Base-by-base conservation (phyloP, 1,284 basidiomycete genomes). In the Ceratobasidium sp. region DNA sequence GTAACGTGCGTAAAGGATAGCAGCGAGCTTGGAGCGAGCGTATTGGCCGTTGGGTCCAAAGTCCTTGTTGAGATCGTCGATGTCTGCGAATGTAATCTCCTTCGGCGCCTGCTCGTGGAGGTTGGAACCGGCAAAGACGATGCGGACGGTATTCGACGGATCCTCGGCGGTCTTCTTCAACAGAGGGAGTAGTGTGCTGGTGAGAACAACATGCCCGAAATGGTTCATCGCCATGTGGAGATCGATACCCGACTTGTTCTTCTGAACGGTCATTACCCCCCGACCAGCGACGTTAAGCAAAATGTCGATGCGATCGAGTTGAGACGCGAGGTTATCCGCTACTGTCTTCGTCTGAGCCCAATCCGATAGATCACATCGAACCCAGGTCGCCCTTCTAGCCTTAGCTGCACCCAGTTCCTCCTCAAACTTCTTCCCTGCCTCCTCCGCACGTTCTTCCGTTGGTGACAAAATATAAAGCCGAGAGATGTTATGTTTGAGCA, bases 121-220 rank as follows among this genome's bases (percentile, higher is more conserved):
- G 27, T 72, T 72, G 6, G 57, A 72, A 17, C 69, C 33, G 33
- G 75, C 75, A 6, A 54, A 71, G 27, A 78, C 65, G 29, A 79
- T 77, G 24, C 77, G 76, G 17, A 79, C 77, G 45, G 75, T 76
- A 0, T 77, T 44, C 8, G 60, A 64, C 0, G 56, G 59, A 8
- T 44, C 48, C n/a, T 53, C 15, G 5, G 78, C 56, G 0, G 78
- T 78, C 48, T 53, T 57, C 41, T 76, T 73, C 17, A 79, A 51
- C 7, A 78, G 56, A 1, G 77, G 78, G 8, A 79, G 76, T 0
- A 79, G 75, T 2, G 60, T 73, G 15, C 71, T 66, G 6, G 77
- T 79, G 69, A 79, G 73, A 6, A 78, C 57, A 59, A 76, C 63
- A 19, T 71, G 74, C 0, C 76, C 73, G 22, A 79, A 51, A 73